Conservation (phyloP, 2,329 filamentous ascomycete genomes). For the Pestalotiopsis sp. region DNA sequence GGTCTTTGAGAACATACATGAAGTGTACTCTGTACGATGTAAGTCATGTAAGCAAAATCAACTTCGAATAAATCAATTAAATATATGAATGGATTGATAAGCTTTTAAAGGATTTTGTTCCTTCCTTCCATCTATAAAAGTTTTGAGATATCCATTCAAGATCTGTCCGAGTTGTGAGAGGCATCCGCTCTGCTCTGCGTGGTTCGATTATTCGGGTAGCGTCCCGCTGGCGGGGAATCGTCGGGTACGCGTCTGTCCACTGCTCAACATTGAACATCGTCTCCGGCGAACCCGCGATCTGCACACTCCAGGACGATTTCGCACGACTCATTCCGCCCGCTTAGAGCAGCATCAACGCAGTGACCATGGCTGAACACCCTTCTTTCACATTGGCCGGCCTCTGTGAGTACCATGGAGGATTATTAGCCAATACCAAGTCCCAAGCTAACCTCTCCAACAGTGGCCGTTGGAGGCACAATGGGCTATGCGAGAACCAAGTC, state of each 20-base stretch:
- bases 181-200: not conserved
- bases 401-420: slow-evolving; percentile 28
- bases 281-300: not conserved
- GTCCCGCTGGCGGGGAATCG: slow-evolving; percentile 2
- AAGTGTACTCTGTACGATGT: too few species aligned
- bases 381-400: slow-evolving; percentile 42
- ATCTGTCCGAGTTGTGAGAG: not conserved
- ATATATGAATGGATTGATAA: too few species aligned
- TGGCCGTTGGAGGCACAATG: slow-evolving; percentile 35
- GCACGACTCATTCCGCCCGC: not conserved
- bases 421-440: not conserved
- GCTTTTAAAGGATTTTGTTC: too few species aligned
- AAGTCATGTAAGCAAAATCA: too few species aligned
- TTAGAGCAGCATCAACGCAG: not conserved
- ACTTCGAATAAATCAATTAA: too few species aligned
- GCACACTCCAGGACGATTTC: not conserved
- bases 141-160: not conserved
- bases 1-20: too few species aligned
- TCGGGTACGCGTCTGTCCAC: not conserved
- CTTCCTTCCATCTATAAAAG: too few species aligned
- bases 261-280: not conserved
- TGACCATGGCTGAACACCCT: slow-evolving; percentile 42
- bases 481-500: slow-evolving; percentile 33
- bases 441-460: slow-evolving; percentile 18
- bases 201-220: not conserved